Base-by-base conservation (phyloP, 331 rosid genomes). In the Pyrus hybrid region DNA sequence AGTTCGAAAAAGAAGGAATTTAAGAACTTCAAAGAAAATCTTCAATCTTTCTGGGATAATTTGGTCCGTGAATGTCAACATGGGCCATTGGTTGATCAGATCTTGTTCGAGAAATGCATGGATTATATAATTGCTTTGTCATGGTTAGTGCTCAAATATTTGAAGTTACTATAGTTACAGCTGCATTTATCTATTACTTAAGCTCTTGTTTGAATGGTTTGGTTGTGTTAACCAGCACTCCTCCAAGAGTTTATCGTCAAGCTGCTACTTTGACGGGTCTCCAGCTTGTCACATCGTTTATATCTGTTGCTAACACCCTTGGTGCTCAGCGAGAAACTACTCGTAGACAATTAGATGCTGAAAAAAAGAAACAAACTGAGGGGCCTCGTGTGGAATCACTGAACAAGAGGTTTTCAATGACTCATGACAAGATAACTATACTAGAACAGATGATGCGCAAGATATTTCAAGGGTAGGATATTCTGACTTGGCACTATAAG, bases 391-490 rank as follows among this genome's bases (percentile, higher is more conserved):
- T 89, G 85, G 99, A 94, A 78, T 94, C 97, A 32, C 83, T 94
- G 60, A 88, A 84, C 86, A 92, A 90, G 85, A 92, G 99, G 77
- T 90, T 87, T 76, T 87, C 96, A 0, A 83, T 37, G 70, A 92
- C 97, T 78, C 97, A 94, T 72, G 96, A 92, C 77, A 89, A 86
- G 75, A 90, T 92, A 76, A 88, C 93, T 35, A 73, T 85, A 75
- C 80, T 94, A 81, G 97, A 94, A 85, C 97, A 94, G 93, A 87
- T 94, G 96, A 94, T 94, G 99, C 96, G 96, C 64, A 92, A 90
- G 81, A 87, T 94, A 74, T 94, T 92, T 78, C 91, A 93, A 29
- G 99, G 99, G 99, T 94, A 90, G 35, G 90, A 78, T 67, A 71
- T 82, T 83, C 49, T 72, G 73, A 83, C 65, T 70, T 68, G 26